Base-by-base conservation (phyloP, 208 protist species). In the Acanthamoeba lenticulata region DNA sequence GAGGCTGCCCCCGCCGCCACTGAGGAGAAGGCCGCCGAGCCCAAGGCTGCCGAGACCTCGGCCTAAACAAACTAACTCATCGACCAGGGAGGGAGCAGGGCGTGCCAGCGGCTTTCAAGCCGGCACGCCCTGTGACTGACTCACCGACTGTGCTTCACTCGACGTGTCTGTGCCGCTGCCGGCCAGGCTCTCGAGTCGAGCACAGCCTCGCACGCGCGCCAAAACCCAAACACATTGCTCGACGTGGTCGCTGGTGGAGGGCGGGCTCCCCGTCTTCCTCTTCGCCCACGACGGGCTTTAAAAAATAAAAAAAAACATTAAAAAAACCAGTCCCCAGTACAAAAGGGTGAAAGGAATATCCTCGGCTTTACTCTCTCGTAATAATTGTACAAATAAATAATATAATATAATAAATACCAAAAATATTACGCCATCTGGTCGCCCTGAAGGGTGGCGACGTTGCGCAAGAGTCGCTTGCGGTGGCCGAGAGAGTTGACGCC, bases 21-120 rank as follows among this genome's bases (percentile, higher is more conserved):
- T 21, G 74, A 83, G 74, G 74, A 83, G 74, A 52, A 83, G 74
- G 42, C 74, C 27, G 74, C 74, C 24, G 74, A 83, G 74, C 42
- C 74, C 24, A 83, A 83, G 74, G 27, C 74, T 40, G 74, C 34
- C 27, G 74, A 44, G 40, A 34, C 40, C 42, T 83, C 74, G 27
- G 74, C 74, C 74, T 83, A 83, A 83, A 74, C 34, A 0, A 7
- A 29, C 27, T 6, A 74, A 29, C 57, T 32, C 57, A 74, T 15
- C 32, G 65, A 74, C 34, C 65, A 15, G 65, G 52, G 49, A 62
- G 29, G 55, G 55, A 27, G 55, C 55, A 62, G 55, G 11, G 24
- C 7, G 15, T 17, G 21, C 55, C 17, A 32, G 24, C 55, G 55
- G 7, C 24, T 62, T 29, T 62, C 24, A 6, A 57, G 7, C 24